A percentile compares a stretch with the other conserved stretches of the same genome.
These are phyloP conservation scores for Akanthomyces muscarius DNA, from an alignment of 2,329 filamentous ascomycete species.

Conservation along the genomic window DNA sequence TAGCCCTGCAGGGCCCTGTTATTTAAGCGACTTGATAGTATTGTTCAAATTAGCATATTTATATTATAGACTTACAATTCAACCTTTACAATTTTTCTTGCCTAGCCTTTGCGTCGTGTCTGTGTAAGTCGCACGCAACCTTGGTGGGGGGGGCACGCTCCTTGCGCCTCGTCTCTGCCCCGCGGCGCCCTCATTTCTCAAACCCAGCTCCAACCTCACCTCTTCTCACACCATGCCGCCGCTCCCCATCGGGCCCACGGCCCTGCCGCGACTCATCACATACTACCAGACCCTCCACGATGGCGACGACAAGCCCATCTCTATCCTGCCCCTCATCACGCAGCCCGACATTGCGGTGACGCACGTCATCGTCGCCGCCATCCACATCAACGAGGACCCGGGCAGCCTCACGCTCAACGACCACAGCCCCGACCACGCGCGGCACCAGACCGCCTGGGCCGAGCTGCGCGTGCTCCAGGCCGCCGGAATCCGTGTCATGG, in stretches of 20 bases:
- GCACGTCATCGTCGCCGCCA: conserved; percentile 80
- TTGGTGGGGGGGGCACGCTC: neutral
- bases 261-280: conserved; percentile 46
- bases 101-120: neutral
- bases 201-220: neutral
- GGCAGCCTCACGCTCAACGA: conserved; percentile 75
- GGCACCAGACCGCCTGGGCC: conserved; percentile 71
- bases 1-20: neutral
- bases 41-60: neutral
- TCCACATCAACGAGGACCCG: conserved; percentile 72
- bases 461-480: conserved; percentile 70
- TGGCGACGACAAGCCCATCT: conserved; percentile 41
- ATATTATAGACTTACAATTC: neutral
- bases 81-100: neutral
- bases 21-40: neutral
- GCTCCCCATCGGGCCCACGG: conserved; percentile 25
- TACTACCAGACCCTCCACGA: conserved; percentile 56
- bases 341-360: conserved; percentile 53
- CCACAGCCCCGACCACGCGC: conserved; percentile 61
- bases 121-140: neutral
- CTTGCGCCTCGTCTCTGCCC: neutral
- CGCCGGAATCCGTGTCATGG: conserved; percentile 73
- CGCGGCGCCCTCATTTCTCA: neutral
- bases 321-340: conserved; percentile 49
- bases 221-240: conserved; percentile 28